Conservation (phyloP, 2,329 filamentous ascomycete genomes). For the Phyllachora maydis region DNA sequence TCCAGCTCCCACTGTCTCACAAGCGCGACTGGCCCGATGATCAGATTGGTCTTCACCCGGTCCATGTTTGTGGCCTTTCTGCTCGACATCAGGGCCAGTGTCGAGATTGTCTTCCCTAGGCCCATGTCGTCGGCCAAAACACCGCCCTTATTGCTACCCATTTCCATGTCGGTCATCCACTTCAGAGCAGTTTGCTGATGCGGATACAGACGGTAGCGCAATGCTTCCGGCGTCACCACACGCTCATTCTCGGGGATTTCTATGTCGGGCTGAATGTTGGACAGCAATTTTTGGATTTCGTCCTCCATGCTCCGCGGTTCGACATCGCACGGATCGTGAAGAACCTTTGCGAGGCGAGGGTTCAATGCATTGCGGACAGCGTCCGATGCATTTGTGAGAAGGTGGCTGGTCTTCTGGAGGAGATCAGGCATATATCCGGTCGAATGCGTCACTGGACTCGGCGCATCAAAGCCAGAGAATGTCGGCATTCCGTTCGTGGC, state of each 20-base stretch:
- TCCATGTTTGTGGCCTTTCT: constrained; percentile 42
- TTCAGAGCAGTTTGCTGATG: constrained; percentile 63
- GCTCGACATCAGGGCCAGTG: constrained; percentile 54
- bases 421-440: too few relatives aligned
- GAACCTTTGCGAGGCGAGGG: constrained; percentile 11
- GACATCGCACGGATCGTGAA: constrained; percentile 15
- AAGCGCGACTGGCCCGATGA: constrained; percentile 61
- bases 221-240: constrained; percentile 46
- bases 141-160: constrained; percentile 54
- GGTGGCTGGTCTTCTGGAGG: constrained; percentile 13
- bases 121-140: constrained; percentile 73
- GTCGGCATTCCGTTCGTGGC: too few relatives aligned
- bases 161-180: constrained; percentile 60
- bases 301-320: constrained; percentile 24
- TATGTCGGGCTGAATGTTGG: constrained; percentile 54
- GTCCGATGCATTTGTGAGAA: constrained; percentile 15
- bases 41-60: constrained; percentile 50
- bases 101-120: constrained; percentile 67
- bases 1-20: constrained; percentile 74
- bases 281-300: constrained; percentile 48
- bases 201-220: constrained; percentile 51
- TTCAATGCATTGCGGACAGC: constrained; percentile 14
- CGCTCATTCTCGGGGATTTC: constrained; percentile 39
- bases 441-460: too few relatives aligned
- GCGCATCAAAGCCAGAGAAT: too few relatives aligned